Conservation (phyloP, 441 rosid genomes). For the Jatropha multifida region DNA sequence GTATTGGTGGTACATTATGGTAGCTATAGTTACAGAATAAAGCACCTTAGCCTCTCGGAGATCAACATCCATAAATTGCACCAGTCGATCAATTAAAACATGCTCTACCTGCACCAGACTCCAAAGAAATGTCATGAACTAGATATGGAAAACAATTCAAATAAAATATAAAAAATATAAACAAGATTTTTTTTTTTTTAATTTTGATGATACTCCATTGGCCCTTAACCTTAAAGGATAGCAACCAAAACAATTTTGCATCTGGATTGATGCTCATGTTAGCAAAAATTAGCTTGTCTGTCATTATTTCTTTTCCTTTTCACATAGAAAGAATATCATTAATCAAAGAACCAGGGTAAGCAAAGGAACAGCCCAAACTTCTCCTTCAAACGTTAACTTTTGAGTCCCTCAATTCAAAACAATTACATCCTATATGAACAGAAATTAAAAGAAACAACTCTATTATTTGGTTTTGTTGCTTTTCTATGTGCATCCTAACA, state of each 20-base stretch:
- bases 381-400: background rate
- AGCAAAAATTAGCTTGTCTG: background rate
- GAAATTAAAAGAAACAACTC: background rate
- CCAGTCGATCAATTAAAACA: constrained; percentile 70
- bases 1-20: background rate
- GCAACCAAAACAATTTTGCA: too few species aligned
- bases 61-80: constrained; percentile 62
- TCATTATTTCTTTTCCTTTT: background rate
- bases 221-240: background rate
- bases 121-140: constrained; percentile 20
- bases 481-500: background rate
- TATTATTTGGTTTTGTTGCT: too few species aligned
- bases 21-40: constrained; percentile 15
- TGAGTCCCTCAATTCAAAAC: background rate
- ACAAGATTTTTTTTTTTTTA: background rate
- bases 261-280: too few species aligned
- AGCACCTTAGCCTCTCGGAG: constrained; percentile 77
- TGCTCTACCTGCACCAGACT: constrained; percentile 63
- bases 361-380: background rate
- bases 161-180: background rate
- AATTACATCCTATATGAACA: background rate
- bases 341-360: background rate
- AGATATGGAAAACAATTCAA: constrained; percentile 16
- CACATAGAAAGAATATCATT: background rate
- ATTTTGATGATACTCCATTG: background rate